Evolutionary conservation across 176 grass and related monocot species (phyloP).

Genomic region (Pontederia paniculata): DNA sequence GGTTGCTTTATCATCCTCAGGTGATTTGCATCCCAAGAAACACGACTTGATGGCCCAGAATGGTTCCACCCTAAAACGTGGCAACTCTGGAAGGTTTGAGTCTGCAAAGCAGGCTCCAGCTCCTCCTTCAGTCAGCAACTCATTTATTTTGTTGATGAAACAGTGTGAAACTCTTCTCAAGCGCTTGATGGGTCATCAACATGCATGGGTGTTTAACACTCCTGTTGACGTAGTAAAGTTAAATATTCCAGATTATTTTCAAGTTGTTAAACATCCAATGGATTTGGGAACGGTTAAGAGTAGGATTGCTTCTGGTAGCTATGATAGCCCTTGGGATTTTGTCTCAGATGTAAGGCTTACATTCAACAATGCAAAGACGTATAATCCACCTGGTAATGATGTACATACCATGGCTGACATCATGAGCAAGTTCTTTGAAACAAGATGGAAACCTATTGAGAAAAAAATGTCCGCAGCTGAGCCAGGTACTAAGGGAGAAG

Average conservation of each 20-base stretch:
- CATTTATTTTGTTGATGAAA: slow-evolving; percentile 38
- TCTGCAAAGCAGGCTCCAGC: slow-evolving; percentile 18
- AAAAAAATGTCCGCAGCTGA: slow-evolving; percentile 48
- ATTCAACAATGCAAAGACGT: slow-evolving; percentile 71
- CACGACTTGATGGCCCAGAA: slow-evolving; percentile 17
- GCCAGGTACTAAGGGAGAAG: slow-evolving; percentile 36
- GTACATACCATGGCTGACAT: slow-evolving; percentile 78
- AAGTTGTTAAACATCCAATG: slow-evolving; percentile 80
- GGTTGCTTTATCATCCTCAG: slow-evolving; percentile 3
- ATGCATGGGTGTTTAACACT: slow-evolving; percentile 44
- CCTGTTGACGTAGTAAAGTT: slow-evolving; percentile 72
- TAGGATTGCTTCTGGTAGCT: slow-evolving; percentile 46
- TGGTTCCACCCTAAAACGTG: slow-evolving; percentile 28
- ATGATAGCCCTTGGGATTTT: slow-evolving; percentile 57
- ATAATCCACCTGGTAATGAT: slow-evolving; percentile 60
- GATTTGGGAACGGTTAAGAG: slow-evolving; percentile 83
- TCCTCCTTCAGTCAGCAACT: slow-evolving; percentile 30
- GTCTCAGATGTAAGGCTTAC: slow-evolving; percentile 80
- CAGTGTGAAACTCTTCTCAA: slow-evolving; percentile 72
- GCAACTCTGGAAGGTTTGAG: slow-evolving; percentile 34
- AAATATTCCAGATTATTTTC: slow-evolving; percentile 88
- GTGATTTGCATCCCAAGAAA: slow-evolving; percentile 26
- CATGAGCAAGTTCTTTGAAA: slow-evolving; percentile 70
- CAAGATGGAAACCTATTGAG: slow-evolving; percentile 75
- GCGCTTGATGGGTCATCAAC: slow-evolving; percentile 44